Conservation (phyloP, 2,329 filamentous ascomycete species). For the Colletotrichum abscissum region DNA sequence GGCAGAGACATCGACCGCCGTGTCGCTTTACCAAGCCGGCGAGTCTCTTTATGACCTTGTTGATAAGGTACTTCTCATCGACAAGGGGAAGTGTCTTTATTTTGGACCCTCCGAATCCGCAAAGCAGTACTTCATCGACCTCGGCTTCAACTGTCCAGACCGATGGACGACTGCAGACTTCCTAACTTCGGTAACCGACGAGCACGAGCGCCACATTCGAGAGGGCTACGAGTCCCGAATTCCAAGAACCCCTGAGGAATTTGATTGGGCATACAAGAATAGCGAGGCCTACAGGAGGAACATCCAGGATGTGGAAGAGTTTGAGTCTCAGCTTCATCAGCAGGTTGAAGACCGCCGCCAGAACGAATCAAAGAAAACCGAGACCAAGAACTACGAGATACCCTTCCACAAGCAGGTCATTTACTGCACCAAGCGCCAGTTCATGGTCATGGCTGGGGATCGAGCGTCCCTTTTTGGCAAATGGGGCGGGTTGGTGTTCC, state of each 20-base stretch:
- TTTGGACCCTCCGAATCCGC: constrained; percentile 74
- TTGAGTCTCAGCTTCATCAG: constrained; percentile 63
- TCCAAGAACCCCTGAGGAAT: constrained; percentile 72
- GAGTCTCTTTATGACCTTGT: constrained; percentile 65
- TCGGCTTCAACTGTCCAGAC: constrained; percentile 79
- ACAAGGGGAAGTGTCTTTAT: constrained; percentile 77
- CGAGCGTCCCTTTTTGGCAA: constrained; percentile 46
- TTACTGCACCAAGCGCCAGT: constrained; percentile 53
- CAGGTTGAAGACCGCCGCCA: constrained; percentile 52
- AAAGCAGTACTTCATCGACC: constrained; percentile 74
- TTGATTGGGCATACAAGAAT: constrained; percentile 62
- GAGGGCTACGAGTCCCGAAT: constrained; percentile 54
- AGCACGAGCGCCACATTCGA: constrained; percentile 64
- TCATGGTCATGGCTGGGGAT: constrained; percentile 48
- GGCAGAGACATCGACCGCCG: constrained; percentile 66
- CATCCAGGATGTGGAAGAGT: constrained; percentile 61
- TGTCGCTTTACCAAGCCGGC: constrained; percentile 75
- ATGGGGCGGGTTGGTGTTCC: constrained; percentile 47
- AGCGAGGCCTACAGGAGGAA: constrained; percentile 56
- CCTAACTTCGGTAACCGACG: constrained; percentile 78
- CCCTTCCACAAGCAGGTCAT: constrained; percentile 61
- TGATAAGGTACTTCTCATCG: constrained; percentile 76
- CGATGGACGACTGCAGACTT: constrained; percentile 81
- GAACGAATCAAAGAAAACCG: constrained; percentile 47
- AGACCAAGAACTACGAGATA: constrained; percentile 64